Evolutionary conservation across 2,329 filamentous ascomycete species (phyloP), one percentile per base, ranked within the genome.

Genomic region (Penicillium sp.): DNA sequence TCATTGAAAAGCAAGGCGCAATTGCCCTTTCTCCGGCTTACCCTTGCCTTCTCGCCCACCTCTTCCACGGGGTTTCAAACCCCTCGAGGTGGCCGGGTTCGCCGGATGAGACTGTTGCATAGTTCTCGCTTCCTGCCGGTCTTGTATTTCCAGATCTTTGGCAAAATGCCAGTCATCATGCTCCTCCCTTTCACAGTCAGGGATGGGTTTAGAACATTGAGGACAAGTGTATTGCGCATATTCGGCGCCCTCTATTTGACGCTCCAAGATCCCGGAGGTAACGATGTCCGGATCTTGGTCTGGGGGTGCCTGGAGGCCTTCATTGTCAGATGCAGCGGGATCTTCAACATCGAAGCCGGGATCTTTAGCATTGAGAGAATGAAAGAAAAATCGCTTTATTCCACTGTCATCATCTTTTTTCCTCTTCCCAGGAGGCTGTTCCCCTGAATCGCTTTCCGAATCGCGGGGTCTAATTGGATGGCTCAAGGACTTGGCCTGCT

Each of bases 141-240:
- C 81, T 59, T 87, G 79, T 51, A 85, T 81, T 58, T 92, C 86
- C 27, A 99, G 79, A 62, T 92, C 88, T 73, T 89, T 90, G 41
- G 94, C 94, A 73, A 96, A 87, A 73, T 99, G 94, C 87, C 92
- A 97, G 70, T 99, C 94, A 48, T 87, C 79, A 69, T 99, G 94
- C 72, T 89, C 92, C 58, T 85, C 81, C 61, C 81, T 80, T 50
- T 86, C 82, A 24, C 76, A 66, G 35, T 78, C 75, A 11, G 79
- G 76, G 30, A 94, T 76, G n/a, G 69, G 67, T 62, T 81, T 79
- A 53, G 81, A 79, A 70, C 91, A 96, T 56, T 83, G 83, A 44
- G 76, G 67, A 69, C 90, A 95, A 50, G 75, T 74, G 57, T 76
- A 81, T 5, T 46, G 41, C 16, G 42, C 46, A 2, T 35, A 16